A percentile compares a stretch with the other conserved stretches of the same genome.
These are phyloP conservation scores for Zygoascus flipseniorum DNA, from an alignment of 805 yeast species.

Conservation along the genomic window DNA sequence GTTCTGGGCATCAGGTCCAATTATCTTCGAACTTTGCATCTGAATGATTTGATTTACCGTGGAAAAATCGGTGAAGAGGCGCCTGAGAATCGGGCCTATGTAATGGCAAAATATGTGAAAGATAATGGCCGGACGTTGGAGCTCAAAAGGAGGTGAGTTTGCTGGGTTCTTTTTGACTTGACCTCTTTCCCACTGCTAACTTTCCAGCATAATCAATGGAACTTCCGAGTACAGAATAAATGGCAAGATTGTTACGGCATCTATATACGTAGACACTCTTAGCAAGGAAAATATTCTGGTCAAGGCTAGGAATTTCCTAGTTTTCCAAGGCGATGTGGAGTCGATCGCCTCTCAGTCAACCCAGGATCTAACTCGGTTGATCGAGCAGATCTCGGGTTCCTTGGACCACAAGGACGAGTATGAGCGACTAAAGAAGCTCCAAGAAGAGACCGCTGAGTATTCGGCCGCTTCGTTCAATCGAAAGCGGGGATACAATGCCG, in stretches of 20 bases:
- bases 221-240: conserved; percentile 61
- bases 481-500: conserved; percentile 62
- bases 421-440: conserved; percentile 47
- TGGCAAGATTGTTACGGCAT: conserved; percentile 48
- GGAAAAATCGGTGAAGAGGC: conserved; percentile 37
- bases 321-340: conserved; percentile 96
- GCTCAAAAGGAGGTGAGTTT: background rate
- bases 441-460: conserved; percentile 29
- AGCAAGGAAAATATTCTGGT: conserved; percentile 74
- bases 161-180: background rate
- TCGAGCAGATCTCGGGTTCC: conserved; percentile 84
- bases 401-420: conserved; percentile 58
- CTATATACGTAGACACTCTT: conserved; percentile 56
- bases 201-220: conserved; percentile 38
- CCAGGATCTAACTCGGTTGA: conserved; percentile 55
- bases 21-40: conserved; percentile 64
- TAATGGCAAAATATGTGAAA: conserved; percentile 66
- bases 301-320: conserved; percentile 84
- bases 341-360: conserved; percentile 85
- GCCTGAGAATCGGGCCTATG: conserved; percentile 45
- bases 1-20: conserved; percentile 76
- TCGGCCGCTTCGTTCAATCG: conserved; percentile 58
- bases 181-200: too few relatives aligned
- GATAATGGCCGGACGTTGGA: conserved; percentile 46
- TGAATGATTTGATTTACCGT: conserved; percentile 74